Percentiles rank a stretch among this genome's conserved stretches.
These are phyloP conservation scores for Pythium rishiriense DNA, from an alignment of 352 stramenopile species.

Conservation along the genomic window DNA sequence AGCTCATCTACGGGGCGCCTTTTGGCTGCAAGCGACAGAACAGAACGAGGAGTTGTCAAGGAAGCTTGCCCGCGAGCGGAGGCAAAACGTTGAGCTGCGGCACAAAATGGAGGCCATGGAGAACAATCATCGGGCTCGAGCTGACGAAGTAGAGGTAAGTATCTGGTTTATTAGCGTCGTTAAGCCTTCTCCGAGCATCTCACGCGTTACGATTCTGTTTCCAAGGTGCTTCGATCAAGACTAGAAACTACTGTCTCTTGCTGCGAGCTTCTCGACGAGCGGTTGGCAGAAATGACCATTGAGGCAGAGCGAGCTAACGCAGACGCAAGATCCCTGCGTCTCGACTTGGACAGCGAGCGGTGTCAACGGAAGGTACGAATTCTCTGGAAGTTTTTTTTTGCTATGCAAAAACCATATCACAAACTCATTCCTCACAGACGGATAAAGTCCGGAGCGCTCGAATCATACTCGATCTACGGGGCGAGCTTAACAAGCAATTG, in stretches of 20 bases:
- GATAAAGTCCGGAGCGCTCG: constrained; percentile 28
- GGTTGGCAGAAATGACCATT: constrained; percentile 9
- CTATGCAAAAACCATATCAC: too few species aligned
- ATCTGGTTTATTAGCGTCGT: too few species aligned
- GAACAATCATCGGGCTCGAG: constrained; percentile 17
- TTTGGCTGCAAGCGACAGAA: constrained; percentile 28
- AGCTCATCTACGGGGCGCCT: constrained; percentile 26
- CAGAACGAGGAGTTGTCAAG: constrained; percentile 17
- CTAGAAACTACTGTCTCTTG: constrained; percentile 28
- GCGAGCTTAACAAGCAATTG: constrained; percentile 34
- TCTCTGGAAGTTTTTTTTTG: too few species aligned
- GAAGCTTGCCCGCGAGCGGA: constrained; percentile 23
- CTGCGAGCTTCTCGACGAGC: constrained; percentile 24
- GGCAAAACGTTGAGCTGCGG: constrained; percentile 22
- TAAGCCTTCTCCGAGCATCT: not conserved
- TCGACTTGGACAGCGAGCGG: constrained; percentile 22
- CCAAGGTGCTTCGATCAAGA: constrained; percentile 19
- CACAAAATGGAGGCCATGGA: constrained; percentile 29
- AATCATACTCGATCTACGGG: constrained; percentile 32
- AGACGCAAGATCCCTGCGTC: constrained; percentile 5
- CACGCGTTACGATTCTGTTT: not conserved
- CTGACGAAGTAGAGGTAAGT: constrained; percentile 24
- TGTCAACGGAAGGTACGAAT: constrained; percentile 24
- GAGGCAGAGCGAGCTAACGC: constrained; percentile 7
- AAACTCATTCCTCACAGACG: constrained; percentile 19